Base-by-base conservation (phyloP, 2,329 filamentous ascomycete genomes). In the Aureobasidium sp. region DNA sequence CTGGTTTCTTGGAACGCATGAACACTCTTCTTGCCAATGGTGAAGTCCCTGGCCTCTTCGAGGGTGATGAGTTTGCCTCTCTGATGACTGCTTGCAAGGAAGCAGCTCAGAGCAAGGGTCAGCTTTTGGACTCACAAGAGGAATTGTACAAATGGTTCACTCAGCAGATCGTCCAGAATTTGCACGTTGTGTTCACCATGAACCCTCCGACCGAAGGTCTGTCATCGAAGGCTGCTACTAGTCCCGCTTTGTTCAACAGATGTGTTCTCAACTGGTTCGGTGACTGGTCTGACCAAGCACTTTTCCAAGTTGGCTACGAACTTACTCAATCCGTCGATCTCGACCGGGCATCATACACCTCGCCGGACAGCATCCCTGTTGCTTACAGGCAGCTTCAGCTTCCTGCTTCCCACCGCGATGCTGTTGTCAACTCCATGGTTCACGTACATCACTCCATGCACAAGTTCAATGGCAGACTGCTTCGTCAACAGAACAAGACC, bases 61-160 rank as follows among this genome's bases (percentile, higher is more conserved):
- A 99, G 71, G 93, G 93, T n/a, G 93, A 99, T 62, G 93, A 98
- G 61, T 91, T 95, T 62, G 90, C 93, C 14, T 88, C 93, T n/a
- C 76, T 99, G 59, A 97, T 99, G 93, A 98, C 94, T 22, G 90
- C 90, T 53, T 98, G 94, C 76, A 97, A 96, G 70, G 93, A 99
- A 73, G 94, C 93, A 56, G 91, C 93, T 17, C 93, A 98, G 69
- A 85, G 90, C 57, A 93, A 98, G 74, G 93, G 93, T 42, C 78
- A 97, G 55, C 83, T 97, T 55, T 80, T 98, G 1, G 93, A 99
- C 71, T 97, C 93, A 1, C 90, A 95, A 61, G 94, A 99, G 73
- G 93, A 99, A 70, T 77, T 98, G n/a, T 98, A 98, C 79, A 97
- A 97, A 74, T 99, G 93, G 93, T 99, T 99, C 74, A 98, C 94